These are phyloP conservation scores for Barnettozyma pratensis DNA, from an alignment of 805 yeast genomes.

Conservation along the genomic window DNA sequence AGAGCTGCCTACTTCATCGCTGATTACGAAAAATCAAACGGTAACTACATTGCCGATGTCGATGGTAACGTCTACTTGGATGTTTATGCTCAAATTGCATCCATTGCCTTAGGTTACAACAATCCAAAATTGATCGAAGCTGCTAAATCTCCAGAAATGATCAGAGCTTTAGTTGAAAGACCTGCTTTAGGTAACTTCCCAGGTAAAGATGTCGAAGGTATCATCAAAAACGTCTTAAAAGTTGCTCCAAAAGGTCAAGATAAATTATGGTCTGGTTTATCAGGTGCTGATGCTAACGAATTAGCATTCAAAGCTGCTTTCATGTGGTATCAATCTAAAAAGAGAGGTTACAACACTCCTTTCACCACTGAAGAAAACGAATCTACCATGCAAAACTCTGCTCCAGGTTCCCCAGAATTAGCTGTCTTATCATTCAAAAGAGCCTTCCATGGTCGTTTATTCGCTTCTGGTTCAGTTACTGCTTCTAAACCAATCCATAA, in stretches of 20 bases:
- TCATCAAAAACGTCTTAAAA: slow-evolving; percentile 39
- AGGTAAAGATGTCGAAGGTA: slow-evolving; percentile 58
- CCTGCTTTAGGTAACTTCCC: slow-evolving; percentile 86
- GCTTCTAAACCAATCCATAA: slow-evolving; percentile 95
- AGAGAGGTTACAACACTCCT: slow-evolving; percentile 56
- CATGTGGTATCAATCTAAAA: slow-evolving; percentile 66
- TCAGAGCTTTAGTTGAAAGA: slow-evolving; percentile 70
- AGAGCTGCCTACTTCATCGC: slow-evolving; percentile 71
- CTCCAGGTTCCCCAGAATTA: slow-evolving; percentile 86
- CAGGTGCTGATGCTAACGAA: slow-evolving; percentile 88
- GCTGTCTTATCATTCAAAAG: slow-evolving; percentile 82
- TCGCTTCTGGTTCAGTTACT: slow-evolving; percentile 87
- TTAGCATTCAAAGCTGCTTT: slow-evolving; percentile 87
- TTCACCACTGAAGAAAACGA: slow-evolving; percentile 66
- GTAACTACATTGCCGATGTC: slow-evolving; percentile 76
- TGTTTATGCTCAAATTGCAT: slow-evolving; percentile 79
- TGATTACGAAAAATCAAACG: slow-evolving; percentile 68
- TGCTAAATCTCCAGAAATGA: slow-evolving; percentile 66
- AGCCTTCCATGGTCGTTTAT: slow-evolving; percentile 93
- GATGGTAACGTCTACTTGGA: slow-evolving; percentile 77
- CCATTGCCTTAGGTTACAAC: slow-evolving; percentile 82
- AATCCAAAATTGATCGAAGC: slow-evolving; percentile 68
- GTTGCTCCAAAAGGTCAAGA: slow-evolving; percentile 77
- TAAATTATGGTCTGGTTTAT: slow-evolving; percentile 71
- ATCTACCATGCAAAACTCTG: slow-evolving; percentile 71